These are phyloP conservation scores for Tolypocladium cylindrosporum DNA, from an alignment of 2,329 filamentous ascomycete species.

Conservation along the genomic window DNA sequence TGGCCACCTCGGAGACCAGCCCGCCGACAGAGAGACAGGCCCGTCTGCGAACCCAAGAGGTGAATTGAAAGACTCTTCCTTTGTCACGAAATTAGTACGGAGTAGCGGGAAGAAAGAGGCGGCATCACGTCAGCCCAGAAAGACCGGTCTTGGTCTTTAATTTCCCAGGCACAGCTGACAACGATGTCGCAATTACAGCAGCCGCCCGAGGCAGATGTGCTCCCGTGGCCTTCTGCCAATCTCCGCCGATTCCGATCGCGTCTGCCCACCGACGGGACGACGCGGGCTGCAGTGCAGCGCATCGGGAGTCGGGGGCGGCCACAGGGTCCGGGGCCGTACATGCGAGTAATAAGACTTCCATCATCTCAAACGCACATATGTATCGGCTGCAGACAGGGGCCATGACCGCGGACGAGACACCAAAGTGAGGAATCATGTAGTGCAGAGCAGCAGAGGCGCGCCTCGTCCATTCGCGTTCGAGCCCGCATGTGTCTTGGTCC, in stretches of 20 bases:
- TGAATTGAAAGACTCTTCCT: neutral
- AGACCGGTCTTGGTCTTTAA: neutral
- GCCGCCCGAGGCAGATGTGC: neutral
- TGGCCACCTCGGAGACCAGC: neutral
- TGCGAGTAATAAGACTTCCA: neutral
- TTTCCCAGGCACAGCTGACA: neutral
- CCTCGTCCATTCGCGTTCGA: neutral
- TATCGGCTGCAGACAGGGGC: neutral
- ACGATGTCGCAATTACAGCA: too few relatives aligned
- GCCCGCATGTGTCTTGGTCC: neutral
- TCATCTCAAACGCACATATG: neutral
- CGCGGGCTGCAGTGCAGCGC: neutral
- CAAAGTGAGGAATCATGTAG: too few relatives aligned
- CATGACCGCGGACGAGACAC: neutral
- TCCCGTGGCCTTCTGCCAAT: neutral
- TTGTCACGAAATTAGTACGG: neutral
- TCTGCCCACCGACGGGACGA: neutral
- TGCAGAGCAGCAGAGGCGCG: neutral
- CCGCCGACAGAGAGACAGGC: neutral
- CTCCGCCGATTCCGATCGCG: neutral
- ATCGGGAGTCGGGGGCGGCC: neutral
- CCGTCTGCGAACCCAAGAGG: neutral
- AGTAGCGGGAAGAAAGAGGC: neutral
- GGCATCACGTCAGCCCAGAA: neutral
- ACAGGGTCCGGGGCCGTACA: neutral